Percentiles rank a stretch among this genome's conserved stretches.
These are phyloP conservation scores for Komagataella populi DNA, from an alignment of 805 yeast genomes.

Conservation along the genomic window DNA sequence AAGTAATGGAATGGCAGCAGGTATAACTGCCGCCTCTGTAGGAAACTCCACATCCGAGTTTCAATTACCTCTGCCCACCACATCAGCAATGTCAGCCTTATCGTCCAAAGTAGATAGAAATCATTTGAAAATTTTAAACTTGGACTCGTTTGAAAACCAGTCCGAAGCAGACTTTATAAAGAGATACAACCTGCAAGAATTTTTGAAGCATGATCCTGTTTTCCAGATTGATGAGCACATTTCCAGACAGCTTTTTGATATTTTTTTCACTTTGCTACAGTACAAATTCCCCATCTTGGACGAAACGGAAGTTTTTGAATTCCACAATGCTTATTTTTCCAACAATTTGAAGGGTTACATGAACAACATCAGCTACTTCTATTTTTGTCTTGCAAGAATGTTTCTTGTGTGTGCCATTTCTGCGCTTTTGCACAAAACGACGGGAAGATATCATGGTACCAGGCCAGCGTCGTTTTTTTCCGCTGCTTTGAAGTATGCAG, in stretches of 20 bases:
- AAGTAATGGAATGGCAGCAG: neutral
- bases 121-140: slow-evolving; percentile 3
- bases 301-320: slow-evolving; percentile 34
- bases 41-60: neutral
- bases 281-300: slow-evolving; percentile 42
- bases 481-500: slow-evolving; percentile 42
- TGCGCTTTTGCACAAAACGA: slow-evolving; percentile 37
- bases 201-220: slow-evolving; percentile 33
- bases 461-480: slow-evolving; percentile 43
- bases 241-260: slow-evolving; percentile 36
- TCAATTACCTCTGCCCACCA: neutral
- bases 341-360: slow-evolving; percentile 17
- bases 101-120: slow-evolving; percentile 3
- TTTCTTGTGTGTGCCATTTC: slow-evolving; percentile 40
- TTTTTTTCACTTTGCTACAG: slow-evolving; percentile 41
- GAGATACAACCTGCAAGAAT: slow-evolving; percentile 32
- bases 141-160: slow-evolving; percentile 2
- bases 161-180: slow-evolving; percentile 14
- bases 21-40: neutral
- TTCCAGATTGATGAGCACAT: slow-evolving; percentile 35
- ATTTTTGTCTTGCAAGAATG: slow-evolving; percentile 40
- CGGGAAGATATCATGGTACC: slow-evolving; percentile 42
- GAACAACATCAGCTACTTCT: slow-evolving; percentile 28
- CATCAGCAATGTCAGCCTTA: neutral
- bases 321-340: slow-evolving; percentile 34